These are phyloP conservation scores for Kwoniella botswanensis DNA, from an alignment of 768 basidiomycete species.

Conservation along the genomic window DNA sequence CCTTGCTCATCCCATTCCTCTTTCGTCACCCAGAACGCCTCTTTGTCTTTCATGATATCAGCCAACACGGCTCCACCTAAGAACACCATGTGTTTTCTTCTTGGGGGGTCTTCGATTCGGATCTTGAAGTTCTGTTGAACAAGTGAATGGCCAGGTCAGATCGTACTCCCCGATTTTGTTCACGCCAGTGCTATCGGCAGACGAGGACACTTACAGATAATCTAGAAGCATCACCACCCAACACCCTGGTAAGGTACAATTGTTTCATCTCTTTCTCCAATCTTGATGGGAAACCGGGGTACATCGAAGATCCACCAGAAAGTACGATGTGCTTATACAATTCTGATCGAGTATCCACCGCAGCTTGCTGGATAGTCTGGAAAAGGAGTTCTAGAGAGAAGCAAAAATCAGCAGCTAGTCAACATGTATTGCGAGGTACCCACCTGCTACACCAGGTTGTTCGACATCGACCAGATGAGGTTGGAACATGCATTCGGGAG, in stretches of 20 bases:
- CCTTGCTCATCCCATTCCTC: conserved; percentile 97
- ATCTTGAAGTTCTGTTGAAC: conserved; percentile 93
- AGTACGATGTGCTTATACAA: conserved; percentile 98
- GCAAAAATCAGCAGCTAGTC: conserved; percentile 14
- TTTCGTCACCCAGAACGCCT: conserved; percentile 93
- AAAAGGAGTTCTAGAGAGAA: conserved; percentile 81
- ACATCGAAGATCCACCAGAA: conserved; percentile 98
- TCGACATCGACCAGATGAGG: conserved; percentile 96
- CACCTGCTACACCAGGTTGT: conserved; percentile 93
- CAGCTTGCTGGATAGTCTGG: conserved; percentile 89
- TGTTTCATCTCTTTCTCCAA: conserved; percentile 99
- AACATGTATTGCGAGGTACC: background rate
- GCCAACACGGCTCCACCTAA: conserved; percentile 97
- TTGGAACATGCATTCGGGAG: conserved; percentile 99
- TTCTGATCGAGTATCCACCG: conserved; percentile 85
- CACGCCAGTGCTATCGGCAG: background rate
- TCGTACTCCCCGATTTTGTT: too few species aligned
- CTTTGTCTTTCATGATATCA: conserved; percentile 94
- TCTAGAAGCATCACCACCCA: conserved; percentile 78
- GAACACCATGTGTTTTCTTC: conserved; percentile 99
- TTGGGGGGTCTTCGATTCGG: conserved; percentile 95
- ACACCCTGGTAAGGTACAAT: conserved; percentile 88
- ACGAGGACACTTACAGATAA: conserved; percentile 71
- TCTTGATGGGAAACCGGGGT: conserved; percentile 93
- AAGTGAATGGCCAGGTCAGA: background rate